phyloP scores from a whole-genome alignment of 2,329 filamentous ascomycete species.

The Diaporthe longicolla region DNA sequence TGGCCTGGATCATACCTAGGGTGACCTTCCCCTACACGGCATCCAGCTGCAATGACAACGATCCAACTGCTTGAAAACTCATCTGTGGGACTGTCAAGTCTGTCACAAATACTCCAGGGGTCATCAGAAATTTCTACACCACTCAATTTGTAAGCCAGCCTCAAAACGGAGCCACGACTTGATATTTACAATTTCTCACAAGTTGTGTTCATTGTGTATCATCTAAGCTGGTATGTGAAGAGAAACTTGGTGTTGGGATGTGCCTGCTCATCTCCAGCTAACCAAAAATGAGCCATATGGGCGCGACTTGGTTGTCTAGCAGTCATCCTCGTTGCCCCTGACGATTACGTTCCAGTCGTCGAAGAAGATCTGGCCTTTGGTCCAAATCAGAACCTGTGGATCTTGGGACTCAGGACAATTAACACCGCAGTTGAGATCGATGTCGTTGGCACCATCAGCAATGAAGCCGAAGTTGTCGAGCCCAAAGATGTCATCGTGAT shows the following conservation, averaged over 20 bases:
- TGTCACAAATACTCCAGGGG: neutral
- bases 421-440: neutral
- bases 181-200: neutral
- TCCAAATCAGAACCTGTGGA: neutral
- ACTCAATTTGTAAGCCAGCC: neutral
- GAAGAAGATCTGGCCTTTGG: slow-evolving; percentile 30
- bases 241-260: neutral
- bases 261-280: neutral
- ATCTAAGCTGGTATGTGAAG: neutral
- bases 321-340: slow-evolving; percentile 2
- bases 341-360: slow-evolving; percentile 36
- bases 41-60: neutral
- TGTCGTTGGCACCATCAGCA: slow-evolving; percentile 26
- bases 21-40: neutral
- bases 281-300: neutral
- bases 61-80: neutral
- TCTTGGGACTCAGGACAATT: neutral
- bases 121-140: neutral
- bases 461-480: slow-evolving; percentile 16
- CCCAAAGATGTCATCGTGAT: neutral
- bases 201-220: neutral
- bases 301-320: neutral
- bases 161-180: neutral
- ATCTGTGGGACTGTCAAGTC: neutral
- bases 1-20: too few species aligned